A percentile compares a stretch with the other conserved stretches of the same genome.
These are phyloP conservation scores for Oenanthe sinensis DNA, from an alignment of 129 eudicot genomes.

Conservation along the genomic window DNA sequence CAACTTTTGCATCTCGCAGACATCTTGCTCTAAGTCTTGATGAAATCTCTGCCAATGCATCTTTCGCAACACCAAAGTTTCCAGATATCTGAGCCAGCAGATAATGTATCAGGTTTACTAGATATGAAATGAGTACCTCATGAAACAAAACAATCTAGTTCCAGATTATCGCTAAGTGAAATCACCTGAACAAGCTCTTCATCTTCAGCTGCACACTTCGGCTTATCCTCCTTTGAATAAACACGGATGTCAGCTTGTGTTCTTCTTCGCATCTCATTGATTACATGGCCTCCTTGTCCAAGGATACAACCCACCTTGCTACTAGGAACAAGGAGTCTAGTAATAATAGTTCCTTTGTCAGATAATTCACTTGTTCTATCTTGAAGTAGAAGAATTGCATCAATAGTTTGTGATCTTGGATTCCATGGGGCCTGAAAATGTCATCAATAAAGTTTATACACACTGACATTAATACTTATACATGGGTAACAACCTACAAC, in stretches of 20 bases:
- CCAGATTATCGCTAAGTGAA: neutral
- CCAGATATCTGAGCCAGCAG: slow-evolving; percentile 51
- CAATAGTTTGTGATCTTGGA: slow-evolving; percentile 74
- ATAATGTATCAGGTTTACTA: neutral
- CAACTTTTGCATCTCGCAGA: slow-evolving; percentile 52
- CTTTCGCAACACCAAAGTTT: slow-evolving; percentile 55
- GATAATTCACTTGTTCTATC: slow-evolving; percentile 55
- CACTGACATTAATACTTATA: neutral
- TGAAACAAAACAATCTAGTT: neutral
- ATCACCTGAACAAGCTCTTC: slow-evolving; percentile 92
- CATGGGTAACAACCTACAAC: neutral
- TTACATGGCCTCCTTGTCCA: slow-evolving; percentile 84
- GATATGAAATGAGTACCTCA: neutral
- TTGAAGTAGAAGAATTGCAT: slow-evolving; percentile 75
- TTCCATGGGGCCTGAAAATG: slow-evolving; percentile 43
- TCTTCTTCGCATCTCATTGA: slow-evolving; percentile 86
- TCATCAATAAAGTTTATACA: slow-evolving; percentile 1
- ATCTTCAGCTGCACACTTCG: slow-evolving; percentile 61
- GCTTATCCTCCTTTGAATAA: slow-evolving; percentile 65
- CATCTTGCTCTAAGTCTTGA: slow-evolving; percentile 66
- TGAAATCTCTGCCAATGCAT: slow-evolving; percentile 64
- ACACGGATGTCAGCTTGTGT: slow-evolving; percentile 79
- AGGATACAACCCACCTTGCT: slow-evolving; percentile 80
- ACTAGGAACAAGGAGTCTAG: slow-evolving; percentile 67
- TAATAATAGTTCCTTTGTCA: slow-evolving; percentile 54